A percentile compares a stretch with the other conserved stretches of the same genome.
Evolutionary conservation across 768 basidiomycete genomes (phyloP).

Genomic region (Pisolithus albus): DNA sequence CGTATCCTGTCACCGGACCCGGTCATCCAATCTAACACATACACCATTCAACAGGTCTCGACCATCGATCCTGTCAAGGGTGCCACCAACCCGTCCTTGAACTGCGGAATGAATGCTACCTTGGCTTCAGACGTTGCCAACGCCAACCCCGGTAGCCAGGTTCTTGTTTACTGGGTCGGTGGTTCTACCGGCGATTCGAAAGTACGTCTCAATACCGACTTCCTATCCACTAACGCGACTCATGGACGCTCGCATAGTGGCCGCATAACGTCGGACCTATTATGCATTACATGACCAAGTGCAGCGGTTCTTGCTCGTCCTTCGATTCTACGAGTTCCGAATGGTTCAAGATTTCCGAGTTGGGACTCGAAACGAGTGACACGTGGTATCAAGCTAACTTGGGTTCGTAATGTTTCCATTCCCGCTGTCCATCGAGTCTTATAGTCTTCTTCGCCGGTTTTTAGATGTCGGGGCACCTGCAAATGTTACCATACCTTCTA

Average conservation of each 20-base stretch:
- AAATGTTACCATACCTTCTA: constrained; percentile 37
- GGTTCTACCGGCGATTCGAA: constrained; percentile 28
- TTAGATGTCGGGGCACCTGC: constrained; percentile 35
- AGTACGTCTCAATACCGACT: constrained; percentile 14
- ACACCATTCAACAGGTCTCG: constrained; percentile 38
- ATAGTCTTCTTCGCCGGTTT: constrained; percentile 1
- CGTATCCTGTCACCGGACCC: too few relatives aligned
- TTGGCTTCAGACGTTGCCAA: constrained; percentile 40
- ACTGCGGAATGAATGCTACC: constrained; percentile 50
- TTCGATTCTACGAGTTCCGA: constrained; percentile 49
- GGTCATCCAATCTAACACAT: constrained; percentile 11
- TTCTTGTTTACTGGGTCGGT: constrained; percentile 49
- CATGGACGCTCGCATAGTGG: constrained; percentile 27
- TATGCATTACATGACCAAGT: constrained; percentile 66
- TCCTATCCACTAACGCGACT: not conserved
- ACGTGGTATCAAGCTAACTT: constrained; percentile 42
- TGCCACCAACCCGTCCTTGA: constrained; percentile 44
- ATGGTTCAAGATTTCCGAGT: constrained; percentile 72
- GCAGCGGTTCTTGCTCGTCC: constrained; percentile 47
- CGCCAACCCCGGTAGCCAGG: constrained; percentile 51
- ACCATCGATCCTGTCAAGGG: constrained; percentile 48
- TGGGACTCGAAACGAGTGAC: constrained; percentile 32
- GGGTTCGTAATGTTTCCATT: constrained; percentile 33
- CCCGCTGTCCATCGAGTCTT: not conserved
- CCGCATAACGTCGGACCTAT: constrained; percentile 57